phyloP scores from a whole-genome alignment of 345 rosid genomes.

The Isatis tinctoria region DNA sequence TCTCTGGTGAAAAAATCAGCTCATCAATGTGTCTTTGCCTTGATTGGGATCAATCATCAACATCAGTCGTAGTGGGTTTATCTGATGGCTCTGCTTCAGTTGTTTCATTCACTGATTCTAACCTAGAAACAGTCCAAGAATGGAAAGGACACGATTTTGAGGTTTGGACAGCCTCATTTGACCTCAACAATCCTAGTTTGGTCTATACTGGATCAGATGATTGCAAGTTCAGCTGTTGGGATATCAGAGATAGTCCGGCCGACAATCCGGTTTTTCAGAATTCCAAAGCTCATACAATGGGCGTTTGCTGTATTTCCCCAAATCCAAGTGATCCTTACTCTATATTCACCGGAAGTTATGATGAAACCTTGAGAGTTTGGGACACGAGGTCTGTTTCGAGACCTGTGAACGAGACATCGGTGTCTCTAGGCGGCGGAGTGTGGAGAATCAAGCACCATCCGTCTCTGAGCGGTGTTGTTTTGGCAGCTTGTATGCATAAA shows the following conservation, averaged over 20 bases:
- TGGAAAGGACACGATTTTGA: slow-evolving; percentile 91
- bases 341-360: slow-evolving; percentile 79
- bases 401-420: slow-evolving; percentile 48
- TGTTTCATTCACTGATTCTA: slow-evolving; percentile 50
- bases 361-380: slow-evolving; percentile 74
- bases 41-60: slow-evolving; percentile 68
- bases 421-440: slow-evolving; percentile 73
- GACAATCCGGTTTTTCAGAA: slow-evolving; percentile 47
- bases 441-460: slow-evolving; percentile 90
- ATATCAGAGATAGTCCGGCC: slow-evolving; percentile 48
- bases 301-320: slow-evolving; percentile 72
- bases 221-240: slow-evolving; percentile 86
- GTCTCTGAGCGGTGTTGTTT: slow-evolving; percentile 42
- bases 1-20: slow-evolving; percentile 47
- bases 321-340: slow-evolving; percentile 48
- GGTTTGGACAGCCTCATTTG: slow-evolving; percentile 76
- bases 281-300: slow-evolving; percentile 75
- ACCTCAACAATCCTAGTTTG: slow-evolving; percentile 60
- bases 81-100: slow-evolving; percentile 76
- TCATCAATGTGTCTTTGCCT: slow-evolving; percentile 80
- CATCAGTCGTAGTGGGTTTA: slow-evolving; percentile 55
- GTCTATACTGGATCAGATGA: slow-evolving; percentile 86
- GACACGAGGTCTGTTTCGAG: slow-evolving; percentile 66
- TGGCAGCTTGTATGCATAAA: slow-evolving; percentile 90
- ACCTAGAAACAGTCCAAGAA: slow-evolving; percentile 44